phyloP scores from a whole-genome alignment of 2,329 filamentous ascomycete species.

The Amesomyces nigricolor region DNA sequence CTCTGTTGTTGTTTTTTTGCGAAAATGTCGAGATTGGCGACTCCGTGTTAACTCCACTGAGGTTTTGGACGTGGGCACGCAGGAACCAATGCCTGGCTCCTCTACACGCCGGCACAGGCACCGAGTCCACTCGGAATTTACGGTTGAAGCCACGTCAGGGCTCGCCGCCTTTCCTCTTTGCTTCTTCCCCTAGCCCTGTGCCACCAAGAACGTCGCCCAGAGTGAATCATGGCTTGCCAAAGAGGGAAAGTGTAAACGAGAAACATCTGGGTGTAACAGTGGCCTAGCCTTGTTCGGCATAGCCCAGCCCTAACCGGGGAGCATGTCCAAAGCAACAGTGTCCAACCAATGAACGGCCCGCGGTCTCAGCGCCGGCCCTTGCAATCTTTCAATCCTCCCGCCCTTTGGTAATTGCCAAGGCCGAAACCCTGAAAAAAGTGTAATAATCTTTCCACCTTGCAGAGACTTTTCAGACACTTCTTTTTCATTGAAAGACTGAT shows the following conservation, averaged over 20 bases:
- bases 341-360: neutral
- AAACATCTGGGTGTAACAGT: neutral
- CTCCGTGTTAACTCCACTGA: neutral
- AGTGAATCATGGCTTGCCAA: slow-evolving; percentile 9
- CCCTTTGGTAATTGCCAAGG: neutral
- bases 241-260: slow-evolving; percentile 22
- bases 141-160: too few relatives aligned
- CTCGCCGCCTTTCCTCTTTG: too few relatives aligned
- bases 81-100: slow-evolving; percentile 3
- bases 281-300: neutral
- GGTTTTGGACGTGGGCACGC: slow-evolving; percentile 8
- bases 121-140: neutral
- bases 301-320: neutral
- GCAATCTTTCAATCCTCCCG: neutral
- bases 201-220: neutral
- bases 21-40: neutral
- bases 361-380: too few relatives aligned
- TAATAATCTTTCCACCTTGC: too few relatives aligned
- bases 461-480: too few relatives aligned
- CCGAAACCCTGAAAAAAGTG: neutral
- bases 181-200: neutral
- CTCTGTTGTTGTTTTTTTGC: neutral
- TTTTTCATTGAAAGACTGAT: too few relatives aligned
- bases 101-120: neutral
- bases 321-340: neutral